These are phyloP conservation scores for Voacanga thouarsii DNA, from an alignment of 257 asterid species.

Conservation along the genomic window DNA sequence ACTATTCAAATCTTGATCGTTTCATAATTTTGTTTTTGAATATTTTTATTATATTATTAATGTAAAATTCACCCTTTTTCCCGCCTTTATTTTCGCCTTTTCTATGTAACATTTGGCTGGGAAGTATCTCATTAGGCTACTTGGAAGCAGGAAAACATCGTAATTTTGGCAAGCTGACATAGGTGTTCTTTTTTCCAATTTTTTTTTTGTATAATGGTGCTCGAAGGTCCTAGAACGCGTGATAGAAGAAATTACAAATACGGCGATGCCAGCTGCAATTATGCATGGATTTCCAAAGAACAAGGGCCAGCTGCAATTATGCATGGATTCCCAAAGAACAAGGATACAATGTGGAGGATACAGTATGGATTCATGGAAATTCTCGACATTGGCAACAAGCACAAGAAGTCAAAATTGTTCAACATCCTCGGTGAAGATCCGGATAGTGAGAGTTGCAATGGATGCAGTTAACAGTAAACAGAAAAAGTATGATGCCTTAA, in stretches of 20 bases:
- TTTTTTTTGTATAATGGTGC: neutral
- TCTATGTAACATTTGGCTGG: too few relatives aligned
- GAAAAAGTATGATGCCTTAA: conserved; percentile 47
- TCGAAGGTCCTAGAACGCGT: conserved; percentile 51
- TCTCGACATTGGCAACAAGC: conserved; percentile 37
- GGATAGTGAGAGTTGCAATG: conserved; percentile 72
- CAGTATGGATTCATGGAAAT: conserved; percentile 34
- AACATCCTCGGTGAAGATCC: conserved; percentile 56
- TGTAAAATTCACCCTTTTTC: neutral
- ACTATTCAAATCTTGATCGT: too few relatives aligned
- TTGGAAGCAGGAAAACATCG: too few relatives aligned
- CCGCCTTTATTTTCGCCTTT: too few relatives aligned
- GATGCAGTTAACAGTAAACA: conserved; percentile 77
- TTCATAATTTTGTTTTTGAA: too few relatives aligned
- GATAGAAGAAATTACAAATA: conserved; percentile 50
- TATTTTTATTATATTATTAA: too few relatives aligned
- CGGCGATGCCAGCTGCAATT: conserved; percentile 37
- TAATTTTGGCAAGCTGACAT: neutral
- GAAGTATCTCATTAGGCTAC: too few relatives aligned
- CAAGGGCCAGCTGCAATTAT: conserved; percentile 57
- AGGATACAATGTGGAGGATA: conserved; percentile 25
- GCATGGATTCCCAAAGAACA: conserved; percentile 35
- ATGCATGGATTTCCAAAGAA: too few relatives aligned
- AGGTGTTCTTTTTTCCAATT: too few relatives aligned
- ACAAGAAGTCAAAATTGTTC: conserved; percentile 36